These are phyloP conservation scores for Baorangia bicolor DNA, from an alignment of 768 basidiomycete genomes.

Conservation along the genomic window DNA sequence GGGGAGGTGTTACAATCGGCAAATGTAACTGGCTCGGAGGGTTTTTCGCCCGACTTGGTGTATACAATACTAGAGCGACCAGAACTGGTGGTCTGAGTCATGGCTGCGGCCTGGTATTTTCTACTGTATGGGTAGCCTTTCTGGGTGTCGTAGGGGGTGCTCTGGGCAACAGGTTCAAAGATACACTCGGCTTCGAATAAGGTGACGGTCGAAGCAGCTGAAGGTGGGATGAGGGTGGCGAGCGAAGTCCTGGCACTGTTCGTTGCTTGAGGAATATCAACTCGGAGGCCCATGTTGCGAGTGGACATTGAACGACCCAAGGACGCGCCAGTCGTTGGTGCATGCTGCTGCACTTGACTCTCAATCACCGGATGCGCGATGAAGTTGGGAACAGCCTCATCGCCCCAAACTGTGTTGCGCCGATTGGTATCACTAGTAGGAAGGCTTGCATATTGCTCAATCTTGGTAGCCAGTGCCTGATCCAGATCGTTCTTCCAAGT, in stretches of 20 bases:
- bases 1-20: conserved; percentile 9
- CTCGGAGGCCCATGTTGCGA: conserved; percentile 46
- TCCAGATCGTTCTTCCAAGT: conserved; percentile 59
- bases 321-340: conserved; percentile 14
- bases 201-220: conserved; percentile 60
- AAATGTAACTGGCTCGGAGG: neutral
- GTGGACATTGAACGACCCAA: conserved; percentile 42
- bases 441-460: conserved; percentile 39
- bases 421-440: conserved; percentile 42
- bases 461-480: conserved; percentile 44
- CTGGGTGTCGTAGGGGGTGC: conserved; percentile 57
- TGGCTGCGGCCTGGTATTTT: conserved; percentile 21
- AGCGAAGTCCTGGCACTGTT: conserved; percentile 55
- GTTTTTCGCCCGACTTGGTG: conserved; percentile 57
- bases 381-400: conserved; percentile 38
- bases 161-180: conserved; percentile 43
- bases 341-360: conserved; percentile 37
- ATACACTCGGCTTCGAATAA: conserved; percentile 47
- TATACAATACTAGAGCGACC: conserved; percentile 64
- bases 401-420: conserved; percentile 50
- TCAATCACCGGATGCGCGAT: conserved; percentile 31
- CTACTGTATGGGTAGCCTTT: conserved; percentile 16
- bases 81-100: conserved; percentile 18
- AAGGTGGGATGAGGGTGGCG: conserved; percentile 44
- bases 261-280: conserved; percentile 49